Base-by-base conservation (phyloP, 163 green algal species). In the Chlorella variabilis region DNA sequence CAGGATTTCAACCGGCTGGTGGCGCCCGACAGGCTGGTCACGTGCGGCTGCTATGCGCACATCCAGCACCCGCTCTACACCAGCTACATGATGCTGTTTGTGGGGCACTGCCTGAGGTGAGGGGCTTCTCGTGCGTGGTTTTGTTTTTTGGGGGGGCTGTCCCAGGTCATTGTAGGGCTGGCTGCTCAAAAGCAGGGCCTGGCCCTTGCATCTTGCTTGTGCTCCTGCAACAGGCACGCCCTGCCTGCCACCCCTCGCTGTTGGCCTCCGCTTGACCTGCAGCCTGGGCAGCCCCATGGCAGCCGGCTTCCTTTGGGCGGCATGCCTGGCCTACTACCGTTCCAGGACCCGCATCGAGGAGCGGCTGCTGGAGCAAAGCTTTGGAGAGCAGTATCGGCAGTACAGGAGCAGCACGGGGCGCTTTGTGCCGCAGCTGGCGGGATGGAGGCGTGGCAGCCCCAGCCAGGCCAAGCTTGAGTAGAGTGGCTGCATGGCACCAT, bases 11-110 rank as follows among this genome's bases (percentile, higher is more conserved):
- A 95, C 77, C 82, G 91, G 11, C 48, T 95, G 3, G 84, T 90
- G 9, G 61, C 77, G 31, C 86, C 90, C 0, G 73, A 87, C 5
- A 27, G 18, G 7, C 78, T 95, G 3, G 87, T 94, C 3, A 95
- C 74, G 3, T 77, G 36, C 38, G 91, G 91, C 2, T 85, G 85
- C 0, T 95, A 95, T 80, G 74, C 42, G 0, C 84, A 58, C 25
- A 48, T 95, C 39, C 90, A 91, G 45, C 91, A 95, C 78, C 91
- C 91, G 0, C 93, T 95, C 25, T 95, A 96, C 81, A 86, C 81
- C 18, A 90, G 81, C 13, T 95, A 95, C 79, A 91, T 94, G 81
- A 59, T 92, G 54, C 78, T 94, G 27, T 94, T 94, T 81, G 68
- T 65, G 17, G 91, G 90, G 9, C 71, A 78, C 48, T 54, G 51